Evolutionary conservation across 495 filamentous ascomycete genomes (phyloP).

Genomic region (Cercophora sp.): DNA sequence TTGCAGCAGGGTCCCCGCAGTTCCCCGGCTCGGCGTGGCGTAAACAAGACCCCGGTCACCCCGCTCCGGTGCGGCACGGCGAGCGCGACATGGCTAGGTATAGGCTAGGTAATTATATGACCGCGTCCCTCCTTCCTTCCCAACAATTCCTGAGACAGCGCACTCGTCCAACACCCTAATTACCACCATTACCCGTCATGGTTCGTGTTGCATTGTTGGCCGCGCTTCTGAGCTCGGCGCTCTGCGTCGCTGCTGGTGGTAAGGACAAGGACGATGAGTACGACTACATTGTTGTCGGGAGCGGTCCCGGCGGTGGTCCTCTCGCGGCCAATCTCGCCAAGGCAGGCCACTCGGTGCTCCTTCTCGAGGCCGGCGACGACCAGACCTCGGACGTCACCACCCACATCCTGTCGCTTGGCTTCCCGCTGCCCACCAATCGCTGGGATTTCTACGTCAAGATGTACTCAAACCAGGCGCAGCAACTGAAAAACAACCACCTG

Average conservation of each 20-base stretch:
- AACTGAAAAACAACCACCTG: slow-evolving; percentile 33
- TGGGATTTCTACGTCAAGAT: slow-evolving; percentile 42
- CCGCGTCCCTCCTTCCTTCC: no score
- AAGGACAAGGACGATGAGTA: not conserved
- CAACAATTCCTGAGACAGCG: no score
- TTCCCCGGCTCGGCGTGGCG: no score
- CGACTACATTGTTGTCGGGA: slow-evolving; percentile 11
- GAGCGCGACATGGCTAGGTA: no score
- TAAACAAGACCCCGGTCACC: no score
- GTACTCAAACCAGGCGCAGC: slow-evolving; percentile 29
- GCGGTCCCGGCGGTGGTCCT: slow-evolving; percentile 3
- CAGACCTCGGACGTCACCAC: slow-evolving; percentile 38
- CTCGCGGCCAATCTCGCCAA: slow-evolving; percentile 4
- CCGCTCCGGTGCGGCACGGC: no score
- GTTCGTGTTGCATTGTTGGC: not conserved
- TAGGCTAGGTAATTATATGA: no score
- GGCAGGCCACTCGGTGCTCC: slow-evolving; percentile 8
- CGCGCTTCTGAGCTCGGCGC: not conserved
- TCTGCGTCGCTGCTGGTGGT: not conserved
- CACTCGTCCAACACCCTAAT: no score
- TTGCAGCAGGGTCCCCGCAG: no score
- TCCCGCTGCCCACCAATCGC: slow-evolving; percentile 24
- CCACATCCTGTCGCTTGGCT: slow-evolving; percentile 20
- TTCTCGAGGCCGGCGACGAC: slow-evolving; percentile 49
- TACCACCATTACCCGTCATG: no score